These are phyloP conservation scores for peach (Prunus persica) DNA, from an alignment of 306 rosid genomes.

Conservation along the genomic window Prunus_persica_NCBIv2 NC_034009.1:31781001-31781500, in stretches of 20 bases:
- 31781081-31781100: background rate
- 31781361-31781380: background rate
- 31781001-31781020: background rate
- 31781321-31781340: background rate
- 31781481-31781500: background rate
- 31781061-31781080: conserved; percentile 15
- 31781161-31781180: conserved; percentile 88
- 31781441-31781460: background rate
- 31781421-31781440: background rate
- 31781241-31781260: background rate
- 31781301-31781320: background rate
- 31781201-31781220: conserved; percentile 96
- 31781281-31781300: background rate
- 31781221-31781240: background rate
- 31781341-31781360: background rate
- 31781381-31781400: background rate
- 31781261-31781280: background rate
- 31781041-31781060: background rate
- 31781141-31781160: conserved; percentile 84
- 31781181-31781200: conserved; percentile 97
- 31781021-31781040: background rate
- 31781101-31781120: conserved; percentile 73
- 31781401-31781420: background rate
- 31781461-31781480: background rate
- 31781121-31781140: conserved; percentile 90